phyloP scores from a whole-genome alignment of 2,329 filamentous ascomycete genomes.

The Pseudocercospora vitis region DNA sequence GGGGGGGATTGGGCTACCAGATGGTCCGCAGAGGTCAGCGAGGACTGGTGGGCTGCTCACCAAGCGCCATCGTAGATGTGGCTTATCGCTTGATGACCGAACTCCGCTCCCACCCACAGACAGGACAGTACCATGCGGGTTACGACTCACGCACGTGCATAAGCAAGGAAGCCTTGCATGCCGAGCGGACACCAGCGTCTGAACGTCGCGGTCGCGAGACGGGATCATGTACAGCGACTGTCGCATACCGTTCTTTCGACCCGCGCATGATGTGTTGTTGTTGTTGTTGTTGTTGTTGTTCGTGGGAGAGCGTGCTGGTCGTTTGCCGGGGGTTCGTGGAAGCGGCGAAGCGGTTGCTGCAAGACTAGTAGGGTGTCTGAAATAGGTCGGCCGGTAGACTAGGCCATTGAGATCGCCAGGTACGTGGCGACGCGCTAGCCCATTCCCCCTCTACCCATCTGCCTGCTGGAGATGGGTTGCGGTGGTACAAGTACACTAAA shows the following conservation, averaged over 20 bases:
- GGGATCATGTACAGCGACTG: background rate
- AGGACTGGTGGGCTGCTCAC: no score
- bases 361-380: background rate
- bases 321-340: background rate
- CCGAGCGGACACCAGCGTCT: background rate
- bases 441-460: background rate
- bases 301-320: background rate
- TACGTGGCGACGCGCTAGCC: background rate
- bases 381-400: background rate
- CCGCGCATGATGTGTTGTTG: no score
- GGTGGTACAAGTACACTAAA: background rate
- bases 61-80: no score
- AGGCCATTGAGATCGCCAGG: background rate
- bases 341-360: background rate
- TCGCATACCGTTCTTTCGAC: background rate
- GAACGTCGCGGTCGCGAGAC: background rate
- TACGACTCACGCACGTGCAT: slow-evolving; percentile 7
- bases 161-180: slow-evolving; percentile 9
- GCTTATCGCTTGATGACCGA: no score
- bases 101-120: background rate
- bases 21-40: background rate
- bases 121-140: background rate
- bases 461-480: no score
- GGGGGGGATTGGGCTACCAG: background rate
- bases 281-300: no score